Percentiles rank a stretch among this genome's conserved stretches.
These are phyloP conservation scores for Globisporangium radiosum DNA, from an alignment of 352 stramenopile genomes.

Conservation along the genomic window DNA sequence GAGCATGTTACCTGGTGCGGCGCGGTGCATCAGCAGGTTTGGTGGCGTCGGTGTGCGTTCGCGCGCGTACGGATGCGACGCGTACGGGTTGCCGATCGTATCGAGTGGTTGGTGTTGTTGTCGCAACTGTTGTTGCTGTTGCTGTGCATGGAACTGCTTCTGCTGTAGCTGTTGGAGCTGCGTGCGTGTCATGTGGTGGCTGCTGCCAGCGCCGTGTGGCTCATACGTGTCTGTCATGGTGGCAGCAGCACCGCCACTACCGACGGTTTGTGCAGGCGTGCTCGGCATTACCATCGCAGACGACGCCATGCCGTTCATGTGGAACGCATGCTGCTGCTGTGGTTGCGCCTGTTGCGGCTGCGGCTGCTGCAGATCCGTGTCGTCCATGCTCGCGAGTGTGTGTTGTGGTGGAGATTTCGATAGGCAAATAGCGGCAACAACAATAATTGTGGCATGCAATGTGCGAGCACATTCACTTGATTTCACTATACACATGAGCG, in stretches of 20 bases:
- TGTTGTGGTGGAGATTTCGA: too few species aligned
- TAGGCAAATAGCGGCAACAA: too few species aligned
- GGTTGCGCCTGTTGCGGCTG: conserved; percentile 11
- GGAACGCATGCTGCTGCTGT: conserved; percentile 5
- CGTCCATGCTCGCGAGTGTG: background rate
- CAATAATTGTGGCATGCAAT: too few species aligned
- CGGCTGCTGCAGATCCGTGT: conserved; percentile 3
- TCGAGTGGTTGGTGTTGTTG: conserved; percentile 6
- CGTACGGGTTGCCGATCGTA: conserved; percentile 6
- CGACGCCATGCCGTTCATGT: background rate
- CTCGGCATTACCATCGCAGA: background rate
- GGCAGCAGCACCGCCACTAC: background rate
- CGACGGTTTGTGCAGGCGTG: background rate
- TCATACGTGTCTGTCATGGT: conserved; percentile 6
- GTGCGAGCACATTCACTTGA: too few species aligned
- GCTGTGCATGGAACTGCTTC: conserved; percentile 7
- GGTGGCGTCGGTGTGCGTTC: conserved; percentile 14
- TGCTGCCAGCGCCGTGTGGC: background rate
- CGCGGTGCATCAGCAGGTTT: conserved; percentile 10
- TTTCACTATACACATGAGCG: too few species aligned
- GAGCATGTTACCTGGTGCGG: background rate
- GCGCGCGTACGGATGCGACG: conserved; percentile 8
- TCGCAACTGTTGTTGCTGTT: conserved; percentile 7
- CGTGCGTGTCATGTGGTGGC: conserved; percentile 7
- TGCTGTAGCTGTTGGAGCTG: conserved; percentile 4